Conservation (phyloP, 2,329 filamentous ascomycete species). For the Pyricularia grisea region DNA sequence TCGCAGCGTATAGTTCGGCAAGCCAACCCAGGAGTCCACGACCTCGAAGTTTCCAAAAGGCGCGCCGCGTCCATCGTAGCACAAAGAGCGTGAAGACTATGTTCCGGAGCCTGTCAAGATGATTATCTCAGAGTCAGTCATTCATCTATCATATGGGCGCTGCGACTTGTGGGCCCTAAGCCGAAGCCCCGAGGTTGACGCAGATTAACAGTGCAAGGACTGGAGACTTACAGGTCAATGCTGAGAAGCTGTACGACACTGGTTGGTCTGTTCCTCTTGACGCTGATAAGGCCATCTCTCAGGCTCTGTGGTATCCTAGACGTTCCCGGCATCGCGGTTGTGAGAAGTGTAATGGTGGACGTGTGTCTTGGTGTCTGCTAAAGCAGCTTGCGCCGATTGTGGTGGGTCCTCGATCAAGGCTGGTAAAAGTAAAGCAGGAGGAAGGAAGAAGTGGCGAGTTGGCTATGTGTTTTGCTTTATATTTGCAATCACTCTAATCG, state of each 20-base stretch:
- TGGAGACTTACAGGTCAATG: constrained; percentile 53
- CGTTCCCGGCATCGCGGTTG: constrained; percentile 48
- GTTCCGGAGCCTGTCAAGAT: constrained; percentile 59
- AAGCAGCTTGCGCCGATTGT: too few species aligned
- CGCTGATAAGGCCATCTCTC: constrained; percentile 54
- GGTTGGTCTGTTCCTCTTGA: constrained; percentile 46
- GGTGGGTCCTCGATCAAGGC: background rate
- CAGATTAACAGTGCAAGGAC: background rate
- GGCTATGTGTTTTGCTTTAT: background rate
- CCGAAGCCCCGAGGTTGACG: background rate
- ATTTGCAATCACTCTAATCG: background rate
- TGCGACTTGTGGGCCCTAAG: background rate
- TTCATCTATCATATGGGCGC: background rate
- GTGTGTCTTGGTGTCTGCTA: background rate
- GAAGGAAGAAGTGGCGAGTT: background rate
- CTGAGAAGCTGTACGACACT: constrained; percentile 53
- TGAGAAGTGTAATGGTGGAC: background rate
- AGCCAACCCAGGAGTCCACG: constrained; percentile 77
- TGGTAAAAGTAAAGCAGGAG: background rate
- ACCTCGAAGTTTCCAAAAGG: constrained; percentile 77
- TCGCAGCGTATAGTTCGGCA: constrained; percentile 60
- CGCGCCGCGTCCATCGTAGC: constrained; percentile 70
- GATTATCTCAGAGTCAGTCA: background rate
- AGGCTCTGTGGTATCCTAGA: constrained; percentile 64
- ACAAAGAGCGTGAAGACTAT: constrained; percentile 84